Evolutionary conservation across 176 grass and related monocot species (phyloP).

Genomic region (Musa troglodytarum): DNA sequence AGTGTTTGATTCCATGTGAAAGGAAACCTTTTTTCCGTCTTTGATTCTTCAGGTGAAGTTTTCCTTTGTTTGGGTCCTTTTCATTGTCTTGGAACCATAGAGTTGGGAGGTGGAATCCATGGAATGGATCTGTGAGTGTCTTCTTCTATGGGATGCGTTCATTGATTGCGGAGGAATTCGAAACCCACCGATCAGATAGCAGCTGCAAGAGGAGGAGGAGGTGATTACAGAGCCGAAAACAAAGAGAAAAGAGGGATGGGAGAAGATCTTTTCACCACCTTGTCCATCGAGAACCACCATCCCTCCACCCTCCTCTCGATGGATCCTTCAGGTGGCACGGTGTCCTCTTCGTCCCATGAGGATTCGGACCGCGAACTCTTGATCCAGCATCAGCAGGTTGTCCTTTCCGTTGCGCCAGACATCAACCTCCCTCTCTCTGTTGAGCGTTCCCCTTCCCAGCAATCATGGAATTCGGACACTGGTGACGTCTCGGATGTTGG

Average conservation of each 20-base stretch:
- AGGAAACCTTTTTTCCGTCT: neutral
- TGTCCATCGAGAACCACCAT: no score
- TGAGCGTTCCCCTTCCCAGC: neutral
- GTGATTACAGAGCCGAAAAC: slow-evolving; percentile 4
- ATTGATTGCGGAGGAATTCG: slow-evolving; percentile 80
- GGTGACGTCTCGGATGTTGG: slow-evolving; percentile 56
- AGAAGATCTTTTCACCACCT: no score
- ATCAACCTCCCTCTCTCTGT: slow-evolving; percentile 65
- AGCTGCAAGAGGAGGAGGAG: slow-evolving; percentile 21
- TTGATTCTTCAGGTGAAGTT: slow-evolving; percentile 3
- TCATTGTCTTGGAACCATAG: slow-evolving; percentile 1
- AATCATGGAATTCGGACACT: slow-evolving; percentile 37
- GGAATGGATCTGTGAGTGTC: slow-evolving; percentile 51
- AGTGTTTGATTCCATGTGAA: neutral
- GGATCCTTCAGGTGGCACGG: slow-evolving; percentile 58
- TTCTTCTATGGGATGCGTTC: slow-evolving; percentile 79
- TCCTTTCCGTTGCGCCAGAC: slow-evolving; percentile 52
- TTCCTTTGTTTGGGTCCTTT: neutral
- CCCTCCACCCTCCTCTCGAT: slow-evolving; percentile 50
- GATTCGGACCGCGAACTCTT: neutral
- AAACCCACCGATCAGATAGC: slow-evolving; percentile 76
- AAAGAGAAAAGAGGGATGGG: slow-evolving; percentile 38
- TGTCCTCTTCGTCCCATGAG: slow-evolving; percentile 3
- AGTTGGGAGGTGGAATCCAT: slow-evolving; percentile 69
- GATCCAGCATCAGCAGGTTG: slow-evolving; percentile 29